Evolutionary conservation across 2,329 filamentous ascomycete species (phyloP), one percentile per base, ranked within the genome.

Genomic region (Fusarium floridanum): DNA sequence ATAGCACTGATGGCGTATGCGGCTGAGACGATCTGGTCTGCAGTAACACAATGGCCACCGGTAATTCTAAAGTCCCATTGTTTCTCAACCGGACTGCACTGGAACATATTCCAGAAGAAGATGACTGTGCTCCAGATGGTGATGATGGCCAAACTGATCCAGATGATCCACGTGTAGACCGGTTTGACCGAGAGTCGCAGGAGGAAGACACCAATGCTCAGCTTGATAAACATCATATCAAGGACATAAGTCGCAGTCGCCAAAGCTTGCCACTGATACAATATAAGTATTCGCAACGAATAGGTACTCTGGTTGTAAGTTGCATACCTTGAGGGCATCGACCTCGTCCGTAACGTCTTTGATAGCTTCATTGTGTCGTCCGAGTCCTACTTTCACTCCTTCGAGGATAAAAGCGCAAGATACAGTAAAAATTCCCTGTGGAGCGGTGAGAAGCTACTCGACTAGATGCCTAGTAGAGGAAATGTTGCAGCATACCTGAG

Each of bases 201-300:
- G 10, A 89, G 83, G 69, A 89, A 88, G 67, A 89, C 81, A 37
- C 85, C 86, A 59, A 90, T 89, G 79, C 88, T 88, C 61, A 89
- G 80, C 79, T 90, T 90, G 80, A 89, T 85, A 69, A 90, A 85
- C 83, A 89, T 86, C 87, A 90, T 90, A 70, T 88, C 84, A 11
- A 85, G 71, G 53, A 89, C 81, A 65, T 89, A 89, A 3, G 85
- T 85, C 8, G 84, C 85, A 1, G 87, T 87, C 12, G 86, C 86
- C 34, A 89, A 75, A 27, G 87, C 85, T 82, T 89, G 88, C 81
- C 85, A 89, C 84, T 88, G 43, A 37, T 53, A 48, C 8, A 9
- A 27, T 60, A 66, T 78, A 7, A 78, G 69, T 39, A 68, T 32
- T 10, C 37, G 39, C 34, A n/a, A 20, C n/a, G 20, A 20, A 20